A percentile compares a stretch with the other conserved stretches of the same genome.
Conservation (phyloP, 441 rosid genomes). For the Aquilaria agallochum region DNA sequence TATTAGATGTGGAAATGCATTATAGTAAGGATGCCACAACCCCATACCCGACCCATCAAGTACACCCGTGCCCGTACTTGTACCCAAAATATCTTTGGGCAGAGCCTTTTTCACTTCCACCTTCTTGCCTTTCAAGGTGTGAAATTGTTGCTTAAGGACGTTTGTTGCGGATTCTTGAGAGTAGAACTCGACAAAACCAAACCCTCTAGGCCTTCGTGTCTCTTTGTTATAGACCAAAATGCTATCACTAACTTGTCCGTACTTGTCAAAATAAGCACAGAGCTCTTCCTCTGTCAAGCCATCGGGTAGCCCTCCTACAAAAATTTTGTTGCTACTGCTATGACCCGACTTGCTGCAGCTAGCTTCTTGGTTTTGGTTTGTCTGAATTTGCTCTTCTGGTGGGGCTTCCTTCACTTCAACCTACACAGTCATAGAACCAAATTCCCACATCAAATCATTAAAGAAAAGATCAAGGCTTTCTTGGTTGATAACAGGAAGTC, state of each 20-base stretch:
- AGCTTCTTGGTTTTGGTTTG: constrained; percentile 4
- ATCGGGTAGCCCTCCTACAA: constrained; percentile 34
- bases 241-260: constrained; percentile 17
- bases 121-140: constrained; percentile 19
- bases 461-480: no score
- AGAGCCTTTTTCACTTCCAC: constrained; percentile 33
- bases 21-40: no score
- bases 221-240: constrained; percentile 14
- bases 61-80: background rate
- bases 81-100: constrained; percentile 5
- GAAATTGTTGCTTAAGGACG: constrained; percentile 10
- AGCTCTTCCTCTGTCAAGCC: constrained; percentile 20
- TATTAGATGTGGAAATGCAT: no score
- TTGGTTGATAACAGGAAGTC: no score
- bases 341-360: no score
- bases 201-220: constrained; percentile 22
- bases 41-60: background rate
- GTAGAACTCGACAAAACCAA: constrained; percentile 35
- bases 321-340: constrained; percentile 17
- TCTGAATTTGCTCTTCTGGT: background rate
- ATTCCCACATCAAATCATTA: no score
- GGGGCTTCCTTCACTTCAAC: constrained; percentile 21
- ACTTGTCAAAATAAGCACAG: constrained; percentile 16
- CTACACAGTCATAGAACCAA: constrained; percentile 4
- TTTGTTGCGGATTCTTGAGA: constrained; percentile 18